Percentiles rank a stretch among this genome's conserved stretches.
These are phyloP conservation scores for Hypoxylon fragiforme DNA, from an alignment of 495 filamentous ascomycete species.

Conservation along the genomic window DNA sequence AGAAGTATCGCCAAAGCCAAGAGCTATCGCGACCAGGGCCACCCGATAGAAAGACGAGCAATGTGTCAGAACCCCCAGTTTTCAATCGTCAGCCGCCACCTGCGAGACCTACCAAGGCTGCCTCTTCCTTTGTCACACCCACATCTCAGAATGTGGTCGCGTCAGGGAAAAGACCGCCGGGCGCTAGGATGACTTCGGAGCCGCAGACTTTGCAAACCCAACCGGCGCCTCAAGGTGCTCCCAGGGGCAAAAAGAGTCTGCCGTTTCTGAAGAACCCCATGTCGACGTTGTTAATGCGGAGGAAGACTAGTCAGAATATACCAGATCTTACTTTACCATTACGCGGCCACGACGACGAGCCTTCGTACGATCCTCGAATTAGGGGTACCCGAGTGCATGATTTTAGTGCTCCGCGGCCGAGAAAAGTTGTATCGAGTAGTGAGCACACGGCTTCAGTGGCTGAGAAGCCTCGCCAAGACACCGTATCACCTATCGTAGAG, in stretches of 20 bases:
- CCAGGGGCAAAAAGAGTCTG: constrained; percentile 55
- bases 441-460: constrained; percentile 13
- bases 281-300: constrained; percentile 48
- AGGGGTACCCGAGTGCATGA: constrained; percentile 84
- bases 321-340: constrained; percentile 57
- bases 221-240: constrained; percentile 58
- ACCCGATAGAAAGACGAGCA: constrained; percentile 22
- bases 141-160: constrained; percentile 39
- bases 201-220: constrained; percentile 61
- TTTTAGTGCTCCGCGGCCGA: constrained; percentile 81
- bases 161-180: constrained; percentile 37
- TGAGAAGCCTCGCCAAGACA: constrained; percentile 23
- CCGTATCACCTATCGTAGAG: constrained; percentile 13
- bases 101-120: constrained; percentile 34
- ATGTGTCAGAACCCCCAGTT: constrained; percentile 24
- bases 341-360: constrained; percentile 27
- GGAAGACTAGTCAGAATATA: constrained; percentile 47
- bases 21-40: constrained; percentile 29
- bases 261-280: constrained; percentile 56
- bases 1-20: constrained; percentile 41
- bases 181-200: constrained; percentile 45
- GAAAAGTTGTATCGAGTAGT: constrained; percentile 48
- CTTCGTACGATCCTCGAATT: constrained; percentile 78
- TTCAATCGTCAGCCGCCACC: constrained; percentile 30
- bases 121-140: constrained; percentile 45